Conservation (phyloP, 768 basidiomycete species). For the Boletus barrowsii region DNA sequence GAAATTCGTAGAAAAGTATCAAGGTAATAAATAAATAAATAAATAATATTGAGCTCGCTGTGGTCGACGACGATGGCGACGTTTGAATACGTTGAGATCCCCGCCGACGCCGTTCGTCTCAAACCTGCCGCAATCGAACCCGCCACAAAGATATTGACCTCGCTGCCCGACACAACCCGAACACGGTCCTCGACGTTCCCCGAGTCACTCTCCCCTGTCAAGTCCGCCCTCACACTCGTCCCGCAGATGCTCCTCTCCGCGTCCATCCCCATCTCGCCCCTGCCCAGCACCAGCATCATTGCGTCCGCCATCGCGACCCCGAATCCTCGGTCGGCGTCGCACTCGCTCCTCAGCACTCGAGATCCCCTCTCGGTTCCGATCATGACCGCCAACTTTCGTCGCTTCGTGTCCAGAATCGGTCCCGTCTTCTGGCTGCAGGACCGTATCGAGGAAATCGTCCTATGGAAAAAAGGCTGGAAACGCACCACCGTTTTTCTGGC, state of each 20-base stretch:
- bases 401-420: conserved; percentile 73
- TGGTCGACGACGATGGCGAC: conserved; percentile 27
- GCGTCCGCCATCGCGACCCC: conserved; percentile 23
- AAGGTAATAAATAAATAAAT: background rate
- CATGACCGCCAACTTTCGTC: conserved; percentile 60
- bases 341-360: conserved; percentile 47
- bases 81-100: conserved; percentile 42
- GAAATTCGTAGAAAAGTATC: background rate
- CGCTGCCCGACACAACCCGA: conserved; percentile 32
- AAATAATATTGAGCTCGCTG: background rate
- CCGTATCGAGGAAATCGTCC: conserved; percentile 75
- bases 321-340: conserved; percentile 9
- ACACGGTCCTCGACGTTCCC: conserved; percentile 10
- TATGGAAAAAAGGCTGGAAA: conserved; percentile 78
- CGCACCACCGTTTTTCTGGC: conserved; percentile 74
- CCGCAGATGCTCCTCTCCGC: conserved; percentile 37
- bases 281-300: conserved; percentile 1
- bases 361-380: conserved; percentile 77
- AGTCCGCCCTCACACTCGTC: conserved; percentile 35
- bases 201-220: conserved; percentile 24
- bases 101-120: conserved; percentile 36
- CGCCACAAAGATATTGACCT: conserved; percentile 40
- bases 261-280: conserved; percentile 19
- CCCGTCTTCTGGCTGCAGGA: conserved; percentile 91
- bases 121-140: conserved; percentile 31